Base-by-base conservation (phyloP, 805 yeast genomes). In the Saturnispora ahearnii region DNA sequence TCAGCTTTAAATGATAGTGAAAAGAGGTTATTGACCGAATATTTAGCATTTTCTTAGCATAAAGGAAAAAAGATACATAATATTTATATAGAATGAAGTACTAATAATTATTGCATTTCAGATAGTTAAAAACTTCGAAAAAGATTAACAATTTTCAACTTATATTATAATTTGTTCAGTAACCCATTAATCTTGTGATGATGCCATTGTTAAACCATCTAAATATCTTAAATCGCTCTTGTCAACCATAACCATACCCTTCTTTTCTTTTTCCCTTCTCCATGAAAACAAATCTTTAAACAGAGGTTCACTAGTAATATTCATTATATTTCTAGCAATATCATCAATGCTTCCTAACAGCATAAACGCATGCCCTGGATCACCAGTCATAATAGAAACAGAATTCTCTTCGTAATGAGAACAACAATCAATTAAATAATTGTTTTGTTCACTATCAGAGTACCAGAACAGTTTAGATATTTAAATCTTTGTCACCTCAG, bases 1-100 rank as follows among this genome's bases (percentile, higher is more conserved):
- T 29, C 47, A 1, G 54, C 61, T 7, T 64, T 82, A 33, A 58
- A 63, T 18, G 83, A 79, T 18, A 72, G 72, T 6, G 88, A 83
- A 54, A 81, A 74, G 62, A 72, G 67, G 52, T 57, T 69, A 2
- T 60, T 83, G 22, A 70, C 81, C 1, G 84, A 81, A 47, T 57
- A 51, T 44, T 55, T 66, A 5, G 62, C 59, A 6, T 66, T 64
- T 49, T 51, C 59, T 21, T 58, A 18, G 18, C 18, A 18, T 18
- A 50, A 30, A 10, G n/a, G 5, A 4, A 4, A 28, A 41, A 41
- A 9, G 11, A 13, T 12, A 22, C 9, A n/a, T 22, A 22, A 12
- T 7, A 22, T 22, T 12, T 26, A 38, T 38, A 32, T 22, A 6
- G 38, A 26, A 5, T 6, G 9, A 26, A 26, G 9, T 26, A 26